Conservation (phyloP, 1,284 basidiomycete species). For the Boletellus deceptivus region DNA sequence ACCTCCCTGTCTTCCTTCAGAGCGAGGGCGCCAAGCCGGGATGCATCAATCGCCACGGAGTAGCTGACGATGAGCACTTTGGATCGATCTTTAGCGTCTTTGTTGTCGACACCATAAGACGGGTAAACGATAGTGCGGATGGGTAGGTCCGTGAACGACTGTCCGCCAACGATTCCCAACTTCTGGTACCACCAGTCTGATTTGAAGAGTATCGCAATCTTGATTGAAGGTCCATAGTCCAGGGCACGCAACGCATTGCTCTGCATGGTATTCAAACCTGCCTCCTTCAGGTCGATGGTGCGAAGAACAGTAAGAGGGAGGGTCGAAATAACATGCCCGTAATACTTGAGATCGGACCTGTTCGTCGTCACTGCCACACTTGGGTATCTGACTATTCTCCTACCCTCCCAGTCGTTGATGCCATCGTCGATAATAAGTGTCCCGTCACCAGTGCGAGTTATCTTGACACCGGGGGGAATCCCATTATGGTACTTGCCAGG, state of each 20-base stretch:
- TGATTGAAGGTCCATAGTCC: constrained; percentile 15
- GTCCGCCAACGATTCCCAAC: constrained; percentile 30
- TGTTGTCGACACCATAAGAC: constrained; percentile 29
- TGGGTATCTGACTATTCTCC: no score
- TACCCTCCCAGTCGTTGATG: no score
- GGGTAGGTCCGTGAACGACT: constrained; percentile 37
- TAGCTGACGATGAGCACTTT: constrained; percentile 18
- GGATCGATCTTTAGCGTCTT: constrained; percentile 18
- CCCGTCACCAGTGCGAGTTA: no score
- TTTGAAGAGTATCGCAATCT: constrained; percentile 38
- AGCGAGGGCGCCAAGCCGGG: constrained; percentile 14
- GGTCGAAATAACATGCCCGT: constrained; percentile 18
- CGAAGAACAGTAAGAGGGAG: constrained; percentile 10
- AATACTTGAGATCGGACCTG: constrained; percentile 1
- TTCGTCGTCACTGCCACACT: neutral
- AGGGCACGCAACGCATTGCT: constrained; percentile 16
- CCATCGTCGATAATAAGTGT: neutral
- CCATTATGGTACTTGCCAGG: neutral
- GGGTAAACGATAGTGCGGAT: constrained; percentile 39
- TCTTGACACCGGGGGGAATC: neutral
- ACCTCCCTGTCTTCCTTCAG: neutral
- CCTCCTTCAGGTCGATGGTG: neutral
- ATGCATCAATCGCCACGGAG: constrained; percentile 11
- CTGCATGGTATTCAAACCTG: constrained; percentile 11
- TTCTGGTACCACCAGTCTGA: constrained; percentile 35